phyloP scores from a whole-genome alignment of 305 asterid genomes.

The Fraxinus ornus region DNA sequence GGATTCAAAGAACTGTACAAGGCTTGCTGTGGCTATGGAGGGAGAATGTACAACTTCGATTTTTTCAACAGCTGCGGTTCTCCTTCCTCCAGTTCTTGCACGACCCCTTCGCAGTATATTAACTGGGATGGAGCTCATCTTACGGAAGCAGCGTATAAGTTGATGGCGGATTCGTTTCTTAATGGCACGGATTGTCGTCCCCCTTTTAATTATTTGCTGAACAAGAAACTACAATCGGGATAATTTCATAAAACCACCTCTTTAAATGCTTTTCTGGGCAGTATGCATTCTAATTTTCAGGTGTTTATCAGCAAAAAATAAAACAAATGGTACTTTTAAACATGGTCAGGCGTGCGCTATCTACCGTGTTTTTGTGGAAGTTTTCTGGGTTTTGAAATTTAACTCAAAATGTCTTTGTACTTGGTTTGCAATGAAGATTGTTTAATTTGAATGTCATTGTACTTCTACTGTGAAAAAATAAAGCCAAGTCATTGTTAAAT shows the following conservation, averaged over 20 bases:
- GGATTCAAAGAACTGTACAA: constrained; percentile 58
- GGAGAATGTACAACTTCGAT: constrained; percentile 52
- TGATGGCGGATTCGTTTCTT: constrained; percentile 45
- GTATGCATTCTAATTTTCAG: neutral
- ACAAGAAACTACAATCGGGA: constrained; percentile 29
- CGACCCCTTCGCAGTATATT: constrained; percentile 49
- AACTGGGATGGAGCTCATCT: constrained; percentile 93
- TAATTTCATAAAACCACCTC: neutral
- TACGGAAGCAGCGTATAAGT: constrained; percentile 71
- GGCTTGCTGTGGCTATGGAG: constrained; percentile 64
- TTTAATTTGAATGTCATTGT: too few species aligned
- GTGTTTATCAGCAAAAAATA: neutral
- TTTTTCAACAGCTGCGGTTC: constrained; percentile 57
- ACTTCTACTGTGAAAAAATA: too few species aligned
- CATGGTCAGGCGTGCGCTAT: neutral
- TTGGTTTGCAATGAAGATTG: neutral
- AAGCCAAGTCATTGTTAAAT: too few species aligned
- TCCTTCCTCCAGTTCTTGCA: constrained; percentile 42
- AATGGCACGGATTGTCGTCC: constrained; percentile 50
- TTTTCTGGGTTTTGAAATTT: too few species aligned
- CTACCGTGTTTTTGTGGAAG: neutral
- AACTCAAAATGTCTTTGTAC: neutral
- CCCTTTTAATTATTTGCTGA: constrained; percentile 44
- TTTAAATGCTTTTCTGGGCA: neutral
- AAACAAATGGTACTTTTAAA: neutral